Evolutionary conservation across 1,284 basidiomycete genomes (phyloP), one percentile per base, ranked within the genome.

Genomic region (Leccinum pallidistipes): DNA sequence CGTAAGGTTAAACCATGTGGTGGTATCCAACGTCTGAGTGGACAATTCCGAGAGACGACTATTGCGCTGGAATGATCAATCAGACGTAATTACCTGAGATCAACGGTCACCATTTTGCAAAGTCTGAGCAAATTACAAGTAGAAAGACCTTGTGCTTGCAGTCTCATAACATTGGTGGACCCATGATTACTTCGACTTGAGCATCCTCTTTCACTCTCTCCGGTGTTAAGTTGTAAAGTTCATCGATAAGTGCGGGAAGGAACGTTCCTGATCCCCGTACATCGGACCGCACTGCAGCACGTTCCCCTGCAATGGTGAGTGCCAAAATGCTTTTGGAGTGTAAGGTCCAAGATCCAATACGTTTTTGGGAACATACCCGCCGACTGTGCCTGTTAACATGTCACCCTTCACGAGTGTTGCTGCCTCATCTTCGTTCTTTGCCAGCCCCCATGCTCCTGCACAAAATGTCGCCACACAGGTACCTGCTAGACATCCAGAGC

Each of bases 191-290:
- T 55, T 80, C 75, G 18, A 94, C 73, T 63, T 82, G 86, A 2
- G 85, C 86, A 24, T 76, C 69, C 50, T 78, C 63, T 18, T 69
- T 68, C 9, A 94, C 68, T 11, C 77, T 81, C 29, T 86, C 83
- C 1, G 87, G 80, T 6, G 81, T 84, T 59, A 95, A 75, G 12
- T 80, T 76, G 68, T 85, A 88, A 53, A 97, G 77, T 68, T 89
- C 88, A 71, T 98, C 95, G 43, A 98, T 90, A 58, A 98, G 78
- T 0, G 90, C 93, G 18, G 92, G 83, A 24, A 97, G 77, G 79
- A 98, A 97, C 0, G 94, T 92, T 49, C 94, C 94, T 4, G 94
- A 90, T 0, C 95, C 96, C 55, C 80, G 81, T 27, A 97, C 92
- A 62, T 90, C 86, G 1, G 78, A 69, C 52, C 87, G 80, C n/a